Base-by-base conservation (phyloP, 2,329 filamentous ascomycete genomes). In the Penicillium sp. region DNA sequence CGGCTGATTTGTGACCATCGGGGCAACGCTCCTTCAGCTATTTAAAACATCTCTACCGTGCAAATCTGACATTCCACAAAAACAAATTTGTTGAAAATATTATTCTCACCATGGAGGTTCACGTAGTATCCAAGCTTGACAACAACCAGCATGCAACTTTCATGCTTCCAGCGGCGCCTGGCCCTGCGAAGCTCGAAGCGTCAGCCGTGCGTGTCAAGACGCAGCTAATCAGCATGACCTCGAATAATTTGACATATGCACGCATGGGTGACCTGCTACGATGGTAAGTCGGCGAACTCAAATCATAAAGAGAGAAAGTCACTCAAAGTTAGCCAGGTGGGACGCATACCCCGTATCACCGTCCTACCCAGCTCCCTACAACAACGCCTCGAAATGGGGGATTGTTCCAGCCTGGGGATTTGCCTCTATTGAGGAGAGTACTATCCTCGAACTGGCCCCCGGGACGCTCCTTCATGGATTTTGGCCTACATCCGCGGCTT, bases 331-430 rank as follows among this genome's bases (percentile, higher is more conserved):
- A 10, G n/a, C n/a, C 23, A 61, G 72, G 71, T 81, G 78, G 77
- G 69, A 74, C 53, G 62, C 73, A 7, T 79, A 78, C 59, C 78
- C 74, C 0, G 67, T 76, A 0, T 77, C 76, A 0, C 10, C 54
- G 0, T 58, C 59, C 15, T 68, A 69, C 30, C 56, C 60, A 26
- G 41, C 48, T 1, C 60, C 61, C 13, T 61, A 64, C 55, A 70
- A 73, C 56, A 68, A 80, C 57, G 26, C 44, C 3, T 37, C 62
- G 2, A 58, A 61, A n/a, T 80, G 77, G 67, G 78, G 76, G 3
- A 75, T 78, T 51, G 75, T 76, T 10, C 73, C 75, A 33, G 75
- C 71, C n/a, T 81, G 78, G 78, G 79, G 79, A 8, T 51, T 51
- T 37, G 78, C 70, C 7, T 63, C 69, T 20, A 70, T 80, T 4